Evolutionary conservation across 2,329 filamentous ascomycete species (phyloP).

Genomic region (Penicillium sp.): DNA sequence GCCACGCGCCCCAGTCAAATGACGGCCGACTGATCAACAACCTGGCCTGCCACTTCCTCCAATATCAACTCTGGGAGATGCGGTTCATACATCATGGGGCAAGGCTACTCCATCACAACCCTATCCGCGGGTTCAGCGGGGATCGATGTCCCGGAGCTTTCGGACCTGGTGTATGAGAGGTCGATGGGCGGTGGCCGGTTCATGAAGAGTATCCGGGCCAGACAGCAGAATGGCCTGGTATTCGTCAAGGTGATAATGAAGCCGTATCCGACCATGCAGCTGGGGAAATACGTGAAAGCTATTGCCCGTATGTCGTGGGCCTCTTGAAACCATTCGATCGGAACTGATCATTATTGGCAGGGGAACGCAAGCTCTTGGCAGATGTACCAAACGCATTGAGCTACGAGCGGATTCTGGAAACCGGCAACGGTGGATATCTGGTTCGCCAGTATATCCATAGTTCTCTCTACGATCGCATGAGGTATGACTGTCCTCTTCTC

Average conservation of each 20-base stretch:
- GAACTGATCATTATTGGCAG: constrained; percentile 49
- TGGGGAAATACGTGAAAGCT: constrained; percentile 76
- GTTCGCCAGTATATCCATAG: constrained; percentile 95
- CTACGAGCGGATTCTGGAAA: constrained; percentile 91
- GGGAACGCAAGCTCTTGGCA: constrained; percentile 76
- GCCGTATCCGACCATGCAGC: constrained; percentile 78
- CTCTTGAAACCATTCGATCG: constrained; percentile 3
- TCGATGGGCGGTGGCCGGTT: constrained; percentile 90
- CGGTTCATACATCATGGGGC: constrained; percentile 71
- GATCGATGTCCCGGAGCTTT: constrained; percentile 90
- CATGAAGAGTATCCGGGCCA: constrained; percentile 93
- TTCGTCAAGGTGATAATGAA: constrained; percentile 96
- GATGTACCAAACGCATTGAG: constrained; percentile 88
- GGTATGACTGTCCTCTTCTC: constrained; percentile 39
- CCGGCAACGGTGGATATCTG: constrained; percentile 86
- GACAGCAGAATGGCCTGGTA: constrained; percentile 87
- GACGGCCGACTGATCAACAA: constrained; percentile 20
- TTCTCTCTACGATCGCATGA: constrained; percentile 93
- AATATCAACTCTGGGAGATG: constrained; percentile 30
- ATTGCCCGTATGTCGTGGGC: constrained; percentile 66
- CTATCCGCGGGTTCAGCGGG: constrained; percentile 89
- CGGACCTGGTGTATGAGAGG: constrained; percentile 89
- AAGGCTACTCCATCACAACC: constrained; percentile 92
- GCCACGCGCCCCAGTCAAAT: constrained; percentile 18
- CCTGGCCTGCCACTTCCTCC: not conserved